Evolutionary conservation across 257 asterid species (phyloP), one percentile per base, ranked within the genome.

Genomic region (Avicennia marina): DNA sequence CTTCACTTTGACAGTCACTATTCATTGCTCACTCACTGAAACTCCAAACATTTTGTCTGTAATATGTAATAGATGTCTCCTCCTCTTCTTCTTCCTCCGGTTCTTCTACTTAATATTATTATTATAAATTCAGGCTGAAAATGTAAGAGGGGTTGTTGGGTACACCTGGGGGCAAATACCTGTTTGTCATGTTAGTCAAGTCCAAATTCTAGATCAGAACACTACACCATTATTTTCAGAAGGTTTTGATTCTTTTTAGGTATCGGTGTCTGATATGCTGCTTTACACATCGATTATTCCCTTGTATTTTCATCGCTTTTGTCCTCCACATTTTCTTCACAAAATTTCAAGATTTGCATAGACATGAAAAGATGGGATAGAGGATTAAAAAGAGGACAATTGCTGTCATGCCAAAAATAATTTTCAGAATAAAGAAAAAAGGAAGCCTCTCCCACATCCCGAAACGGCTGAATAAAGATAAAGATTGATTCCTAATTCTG

Each of bases 71-170:
- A 17, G 12, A 7, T 43, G 36, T 47, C 17, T n/a, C n/a, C n/a
- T n/a, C n/a, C n/a, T n/a, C n/a, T n/a, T n/a, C n/a, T n/a, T n/a
- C n/a, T n/a, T n/a, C n/a, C n/a, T n/a, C n/a, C n/a, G n/a, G n/a
- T n/a, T n/a, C n/a, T n/a, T n/a, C n/a, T n/a, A n/a, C n/a, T n/a
- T n/a, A n/a, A n/a, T n/a, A n/a, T n/a, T n/a, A 4, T 11, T 5
- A 6, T 4, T 17, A 2, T n/a, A 15, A 24, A 17, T 17, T 4
- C 1, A 24, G n/a, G 40, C 56, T 40, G 39, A n/a, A n/a, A n/a
- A 52, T 16, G 52, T 5, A 51, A 8, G 65, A 70, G 76, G 16
- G 15, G 38, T 26, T 75, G 75, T 68, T 57, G 75, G 65, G 38
- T 11, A 53, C 58, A 49, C 50, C 38, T 19, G n/a, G 72, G 38